Conservation (phyloP, 352 stramenopile species). For the Pythium pectinolyticum region DNA sequence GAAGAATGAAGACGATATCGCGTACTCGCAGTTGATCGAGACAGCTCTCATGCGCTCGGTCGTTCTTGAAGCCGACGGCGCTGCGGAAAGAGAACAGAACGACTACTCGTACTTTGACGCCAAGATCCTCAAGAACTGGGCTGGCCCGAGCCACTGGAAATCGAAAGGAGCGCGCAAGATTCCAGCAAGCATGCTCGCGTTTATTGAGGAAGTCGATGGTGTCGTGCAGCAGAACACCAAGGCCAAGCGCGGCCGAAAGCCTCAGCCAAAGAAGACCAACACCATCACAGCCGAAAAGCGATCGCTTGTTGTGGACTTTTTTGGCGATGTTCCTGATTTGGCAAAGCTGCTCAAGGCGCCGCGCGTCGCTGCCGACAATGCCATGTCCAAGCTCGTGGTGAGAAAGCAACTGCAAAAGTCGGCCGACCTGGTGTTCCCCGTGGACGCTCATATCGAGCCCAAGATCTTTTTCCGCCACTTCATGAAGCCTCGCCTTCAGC, state of each 20-base stretch:
- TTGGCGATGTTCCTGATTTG: slow-evolving; percentile 46
- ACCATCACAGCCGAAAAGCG: slow-evolving; percentile 42
- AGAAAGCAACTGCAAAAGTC: slow-evolving; percentile 57
- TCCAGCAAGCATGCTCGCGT: slow-evolving; percentile 38
- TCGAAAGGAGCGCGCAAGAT: slow-evolving; percentile 57
- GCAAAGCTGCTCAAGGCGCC: slow-evolving; percentile 44
- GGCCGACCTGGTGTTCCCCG: slow-evolving; percentile 66
- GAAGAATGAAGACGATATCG: slow-evolving; percentile 50
- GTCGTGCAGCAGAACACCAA: slow-evolving; percentile 15
- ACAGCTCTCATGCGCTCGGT: slow-evolving; percentile 66
- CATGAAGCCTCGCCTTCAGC: slow-evolving; percentile 66
- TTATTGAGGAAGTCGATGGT: slow-evolving; percentile 29
- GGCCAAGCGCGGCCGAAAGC: slow-evolving; percentile 24
- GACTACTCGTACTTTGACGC: slow-evolving; percentile 87
- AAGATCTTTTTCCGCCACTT: slow-evolving; percentile 77
- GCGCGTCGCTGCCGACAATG: slow-evolving; percentile 36
- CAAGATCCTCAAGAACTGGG: slow-evolving; percentile 84
- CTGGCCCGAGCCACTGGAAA: slow-evolving; percentile 74
- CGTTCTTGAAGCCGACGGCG: slow-evolving; percentile 42
- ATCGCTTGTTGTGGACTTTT: slow-evolving; percentile 54
- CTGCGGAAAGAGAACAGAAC: slow-evolving; percentile 39
- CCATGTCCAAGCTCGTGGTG: slow-evolving; percentile 50
- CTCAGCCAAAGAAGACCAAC: slow-evolving; percentile 15
- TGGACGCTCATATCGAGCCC: slow-evolving; percentile 74
- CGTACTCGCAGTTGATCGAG: slow-evolving; percentile 75